Percentiles rank a stretch among this genome's conserved stretches.
Conservation (phyloP, 179 eudicot species). For the Actinidia arguta region DNA sequence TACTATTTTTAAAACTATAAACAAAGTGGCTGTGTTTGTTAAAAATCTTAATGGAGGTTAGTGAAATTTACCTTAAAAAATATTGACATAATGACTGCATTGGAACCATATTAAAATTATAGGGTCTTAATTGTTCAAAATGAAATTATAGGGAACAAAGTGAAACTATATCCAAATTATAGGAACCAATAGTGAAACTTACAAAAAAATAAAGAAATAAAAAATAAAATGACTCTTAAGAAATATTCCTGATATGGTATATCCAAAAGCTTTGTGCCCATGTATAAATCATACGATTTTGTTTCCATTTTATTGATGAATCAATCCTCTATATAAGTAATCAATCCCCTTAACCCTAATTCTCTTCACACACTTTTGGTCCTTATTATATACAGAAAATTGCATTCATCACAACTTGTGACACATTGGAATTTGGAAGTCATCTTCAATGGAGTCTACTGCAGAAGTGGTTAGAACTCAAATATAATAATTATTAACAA, state of each 20-base stretch:
- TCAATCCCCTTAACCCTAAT: background rate
- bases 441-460: background rate
- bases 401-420: background rate
- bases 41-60: too few relatives aligned
- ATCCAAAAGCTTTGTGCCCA: background rate
- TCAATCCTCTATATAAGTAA: background rate
- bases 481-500: background rate
- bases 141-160: too few relatives aligned
- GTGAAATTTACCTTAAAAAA: too few relatives aligned
- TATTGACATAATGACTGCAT: too few relatives aligned
- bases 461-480: conserved; percentile 14
- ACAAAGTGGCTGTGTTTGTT: too few relatives aligned
- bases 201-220: too few relatives aligned
- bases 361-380: background rate
- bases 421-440: background rate
- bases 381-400: background rate
- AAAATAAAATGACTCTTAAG: too few relatives aligned
- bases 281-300: background rate
- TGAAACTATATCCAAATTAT: too few relatives aligned
- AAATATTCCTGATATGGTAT: background rate
- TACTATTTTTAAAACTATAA: too few relatives aligned
- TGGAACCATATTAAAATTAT: too few relatives aligned
- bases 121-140: too few relatives aligned
- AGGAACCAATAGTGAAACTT: too few relatives aligned
- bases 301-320: background rate